A percentile compares a stretch with the other conserved stretches of the same genome.
Evolutionary conservation across 352 stramenopile genomes (phyloP).

Genomic region (Phytophthora melonis): DNA sequence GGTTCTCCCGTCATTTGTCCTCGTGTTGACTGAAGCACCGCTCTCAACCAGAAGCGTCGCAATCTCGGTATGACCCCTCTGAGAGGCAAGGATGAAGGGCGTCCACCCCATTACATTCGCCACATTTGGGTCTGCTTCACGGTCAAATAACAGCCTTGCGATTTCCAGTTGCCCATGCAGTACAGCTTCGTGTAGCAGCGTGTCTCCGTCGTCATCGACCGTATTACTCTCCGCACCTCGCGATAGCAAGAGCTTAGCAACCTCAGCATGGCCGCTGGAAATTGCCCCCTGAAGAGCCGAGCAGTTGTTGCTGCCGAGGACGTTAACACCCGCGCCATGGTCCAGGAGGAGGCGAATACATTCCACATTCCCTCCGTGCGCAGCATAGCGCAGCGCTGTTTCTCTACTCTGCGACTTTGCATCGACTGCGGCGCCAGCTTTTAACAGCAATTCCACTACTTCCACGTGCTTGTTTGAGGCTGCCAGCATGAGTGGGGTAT

Average conservation of each 20-base stretch:
- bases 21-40: neutral
- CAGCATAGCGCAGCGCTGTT: slow-evolving; percentile 8
- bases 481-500: slow-evolving; percentile 16
- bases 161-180: neutral
- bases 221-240: neutral
- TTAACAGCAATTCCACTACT: slow-evolving; percentile 9
- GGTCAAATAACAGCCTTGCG: neutral
- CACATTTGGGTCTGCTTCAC: neutral
- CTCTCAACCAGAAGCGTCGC: slow-evolving; percentile 15
- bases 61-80: slow-evolving; percentile 16
- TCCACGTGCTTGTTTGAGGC: neutral
- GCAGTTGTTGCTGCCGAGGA: slow-evolving; percentile 9
- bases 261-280: neutral
- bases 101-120: slow-evolving; percentile 10
- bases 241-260: slow-evolving; percentile 3
- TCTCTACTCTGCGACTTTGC: neutral
- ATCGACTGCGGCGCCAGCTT: slow-evolving; percentile 2
- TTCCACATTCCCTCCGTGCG: neutral
- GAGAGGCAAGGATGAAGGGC: slow-evolving; percentile 15
- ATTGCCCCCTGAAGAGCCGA: slow-evolving; percentile 6
- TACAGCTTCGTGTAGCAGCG: slow-evolving; percentile 11
- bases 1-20: neutral
- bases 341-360: slow-evolving; percentile 14
- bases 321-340: slow-evolving; percentile 13
- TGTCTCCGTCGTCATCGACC: slow-evolving; percentile 10